Evolutionary conservation across 2,329 filamentous ascomycete species (phyloP), one percentile per base, ranked within the genome.

Genomic region (Domatiomyces globalis): DNA sequence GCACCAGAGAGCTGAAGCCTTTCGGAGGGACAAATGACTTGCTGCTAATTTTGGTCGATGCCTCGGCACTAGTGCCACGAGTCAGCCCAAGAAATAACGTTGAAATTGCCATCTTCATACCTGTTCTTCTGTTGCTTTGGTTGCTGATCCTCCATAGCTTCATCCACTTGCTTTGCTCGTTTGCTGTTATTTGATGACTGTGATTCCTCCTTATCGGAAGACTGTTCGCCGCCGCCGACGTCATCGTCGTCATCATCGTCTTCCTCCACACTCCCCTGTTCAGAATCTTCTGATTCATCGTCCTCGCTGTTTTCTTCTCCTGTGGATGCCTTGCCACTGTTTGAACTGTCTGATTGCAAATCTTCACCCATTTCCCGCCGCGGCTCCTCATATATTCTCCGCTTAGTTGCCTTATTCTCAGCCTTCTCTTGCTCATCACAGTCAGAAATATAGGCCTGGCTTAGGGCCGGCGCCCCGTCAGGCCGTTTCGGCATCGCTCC

Each of bases 21-120:
- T 58, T 55, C 1, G 70, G 71, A 4, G 70, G 63, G 56, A 67
- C 66, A 63, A 67, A 73, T 10, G 64, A 60, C 55, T 67, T 63
- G 42, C 10, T 22, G 18, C 25, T 45, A 51, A 25, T n/a, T 49
- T 49, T 18, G 43, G 43, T 53, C 44, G 51, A 56, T 51, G 20
- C 22, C 43, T 20, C 46, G 18, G 20, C 9, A 4, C 18, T 17
- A 4, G 19, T 53, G 50, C 39, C 51, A 50, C 18, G 49, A 39
- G 22, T 42, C 33, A 19, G 56, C 49, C 36, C 36, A 54, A 20
- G 48, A 42, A 22, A 29, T 42, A 33, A 55, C 51, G 15, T 50
- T 49, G 7, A 7, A 27, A n/a, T 54, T 49, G 17, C 51, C 50
- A 10, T 33, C 46, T 19, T 50, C 49, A 19, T 49, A 19, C 47